Evolutionary conservation across 768 basidiomycete species (phyloP).

Genomic region (Cyclocybe cylindracea): DNA sequence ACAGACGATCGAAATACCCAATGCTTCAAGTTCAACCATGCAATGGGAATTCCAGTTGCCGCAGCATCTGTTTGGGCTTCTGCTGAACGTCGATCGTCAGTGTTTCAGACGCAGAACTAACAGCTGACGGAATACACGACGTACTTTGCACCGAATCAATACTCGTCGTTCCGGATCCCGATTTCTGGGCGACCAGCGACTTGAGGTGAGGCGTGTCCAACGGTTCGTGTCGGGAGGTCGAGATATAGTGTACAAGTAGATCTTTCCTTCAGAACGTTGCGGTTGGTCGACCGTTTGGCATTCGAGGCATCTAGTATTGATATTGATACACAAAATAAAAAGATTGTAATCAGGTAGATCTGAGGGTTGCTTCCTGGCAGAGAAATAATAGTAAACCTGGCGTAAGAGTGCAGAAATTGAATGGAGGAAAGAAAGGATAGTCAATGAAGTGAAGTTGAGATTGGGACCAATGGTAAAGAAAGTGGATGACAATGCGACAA

Average conservation of each 20-base stretch:
- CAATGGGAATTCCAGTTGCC: no score
- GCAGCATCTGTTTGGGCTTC: no score
- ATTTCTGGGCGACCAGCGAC: no score
- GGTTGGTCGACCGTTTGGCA: background rate
- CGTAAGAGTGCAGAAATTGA: background rate
- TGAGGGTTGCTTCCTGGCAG: constrained; percentile 10
- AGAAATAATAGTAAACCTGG: constrained; percentile 1
- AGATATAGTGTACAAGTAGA: background rate
- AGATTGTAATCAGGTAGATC: constrained; percentile 18
- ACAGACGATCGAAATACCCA: no score
- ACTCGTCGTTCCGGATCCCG: no score
- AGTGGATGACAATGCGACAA: constrained; percentile 2
- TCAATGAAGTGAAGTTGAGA: background rate
- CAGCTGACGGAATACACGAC: no score
- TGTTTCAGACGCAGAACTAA: no score
- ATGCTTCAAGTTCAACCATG: no score
- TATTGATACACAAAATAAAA: constrained; percentile 27
- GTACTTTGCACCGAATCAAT: no score
- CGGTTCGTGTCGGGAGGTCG: background rate
- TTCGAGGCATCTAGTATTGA: constrained; percentile 24
- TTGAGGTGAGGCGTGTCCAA: no score
- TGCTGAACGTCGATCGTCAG: no score
- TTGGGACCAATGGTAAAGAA: background rate
- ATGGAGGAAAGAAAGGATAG: background rate
- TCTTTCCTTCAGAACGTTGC: background rate